Conservation (phyloP, 371 early-diverging fungal species). For the Haplosporangium sp. region DNA sequence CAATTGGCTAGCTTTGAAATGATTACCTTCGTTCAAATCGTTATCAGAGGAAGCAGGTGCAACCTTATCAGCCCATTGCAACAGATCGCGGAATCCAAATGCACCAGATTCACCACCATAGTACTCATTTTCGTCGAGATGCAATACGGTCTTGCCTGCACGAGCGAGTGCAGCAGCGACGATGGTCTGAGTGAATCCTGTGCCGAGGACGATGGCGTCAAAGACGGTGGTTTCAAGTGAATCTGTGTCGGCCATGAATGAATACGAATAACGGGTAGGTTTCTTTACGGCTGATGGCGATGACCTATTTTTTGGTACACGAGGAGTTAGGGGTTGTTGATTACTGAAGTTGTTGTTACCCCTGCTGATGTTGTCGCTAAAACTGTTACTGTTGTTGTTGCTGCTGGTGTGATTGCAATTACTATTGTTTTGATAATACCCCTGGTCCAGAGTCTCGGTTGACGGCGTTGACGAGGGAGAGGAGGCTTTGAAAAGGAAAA, state of each 20-base stretch:
- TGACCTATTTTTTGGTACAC: conserved; percentile 11
- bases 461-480: background rate
- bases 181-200: conserved; percentile 90
- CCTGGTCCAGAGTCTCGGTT: conserved; percentile 6
- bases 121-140: conserved; percentile 84
- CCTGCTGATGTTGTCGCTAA: background rate
- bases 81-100: conserved; percentile 67
- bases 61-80: conserved; percentile 59
- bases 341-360: background rate
- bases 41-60: conserved; percentile 12
- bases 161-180: conserved; percentile 85
- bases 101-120: conserved; percentile 90
- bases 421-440: background rate
- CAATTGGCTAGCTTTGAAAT: background rate
- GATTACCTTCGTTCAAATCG: conserved; percentile 6
- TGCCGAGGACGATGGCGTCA: conserved; percentile 89
- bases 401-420: background rate
- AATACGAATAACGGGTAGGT: conserved; percentile 51
- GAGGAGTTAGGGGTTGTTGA: conserved; percentile 11
- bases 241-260: conserved; percentile 56
- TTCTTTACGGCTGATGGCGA: conserved; percentile 7
- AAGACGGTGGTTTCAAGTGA: conserved; percentile 70
- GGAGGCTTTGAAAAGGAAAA: background rate
- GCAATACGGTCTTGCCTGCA: conserved; percentile 89
- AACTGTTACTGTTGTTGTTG: conserved; percentile 6